phyloP scores from a whole-genome alignment of 495 filamentous ascomycete species.

The Bacidia gigantensis region DNA sequence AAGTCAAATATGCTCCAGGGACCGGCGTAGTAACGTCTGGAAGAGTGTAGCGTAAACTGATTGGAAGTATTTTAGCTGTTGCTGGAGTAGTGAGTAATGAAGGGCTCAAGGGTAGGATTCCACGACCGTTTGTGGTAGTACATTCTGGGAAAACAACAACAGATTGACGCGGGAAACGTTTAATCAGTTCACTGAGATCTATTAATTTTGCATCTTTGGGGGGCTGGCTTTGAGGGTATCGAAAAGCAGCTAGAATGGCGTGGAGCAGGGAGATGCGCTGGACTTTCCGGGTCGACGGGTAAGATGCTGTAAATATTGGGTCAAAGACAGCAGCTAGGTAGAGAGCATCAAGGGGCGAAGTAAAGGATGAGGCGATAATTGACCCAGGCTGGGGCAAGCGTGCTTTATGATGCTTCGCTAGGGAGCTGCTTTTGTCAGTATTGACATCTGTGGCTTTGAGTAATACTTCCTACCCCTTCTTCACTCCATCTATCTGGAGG shows the following conservation, averaged over 20 bases:
- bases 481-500: slow-evolving; percentile 87
- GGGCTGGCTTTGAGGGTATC: slow-evolving; percentile 36
- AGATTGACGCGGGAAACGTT: slow-evolving; percentile 53
- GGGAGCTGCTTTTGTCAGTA: slow-evolving; percentile 28
- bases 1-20: slow-evolving; percentile 50
- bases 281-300: slow-evolving; percentile 58
- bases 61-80: slow-evolving; percentile 65
- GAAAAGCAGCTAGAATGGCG: slow-evolving; percentile 62
- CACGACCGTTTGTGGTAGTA: slow-evolving; percentile 85
- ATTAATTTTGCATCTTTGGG: slow-evolving; percentile 38
- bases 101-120: slow-evolving; percentile 71
- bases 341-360: slow-evolving; percentile 80
- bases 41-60: slow-evolving; percentile 77
- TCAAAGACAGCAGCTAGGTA: slow-evolving; percentile 97
- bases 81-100: slow-evolving; percentile 51
- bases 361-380: slow-evolving; percentile 81
- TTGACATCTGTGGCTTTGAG: background rate
- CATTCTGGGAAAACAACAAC: slow-evolving; percentile 85
- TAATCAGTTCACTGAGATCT: slow-evolving; percentile 45
- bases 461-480: slow-evolving; percentile 49
- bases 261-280: slow-evolving; percentile 59
- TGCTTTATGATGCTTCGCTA: slow-evolving; percentile 45
- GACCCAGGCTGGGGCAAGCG: slow-evolving; percentile 61
- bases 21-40: slow-evolving; percentile 84
- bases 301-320: slow-evolving; percentile 78